Evolutionary conservation across 176 grass and related monocot genomes (phyloP), one percentile per base, ranked within the genome.

Genomic region (Carex myosuroides): DNA sequence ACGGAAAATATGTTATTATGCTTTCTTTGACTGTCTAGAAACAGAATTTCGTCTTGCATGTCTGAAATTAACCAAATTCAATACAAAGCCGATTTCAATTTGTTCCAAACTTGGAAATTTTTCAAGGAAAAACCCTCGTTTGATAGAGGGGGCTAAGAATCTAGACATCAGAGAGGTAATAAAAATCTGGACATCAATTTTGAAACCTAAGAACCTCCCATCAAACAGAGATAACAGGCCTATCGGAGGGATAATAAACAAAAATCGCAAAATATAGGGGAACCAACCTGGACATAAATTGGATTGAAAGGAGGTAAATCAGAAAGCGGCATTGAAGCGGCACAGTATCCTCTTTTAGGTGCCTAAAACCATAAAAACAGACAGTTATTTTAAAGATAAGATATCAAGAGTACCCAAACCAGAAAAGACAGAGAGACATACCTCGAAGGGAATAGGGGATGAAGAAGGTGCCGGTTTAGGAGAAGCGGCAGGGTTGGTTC

Each of bases 281-380:
- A 65, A 83, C 61, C 20, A 18, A 83, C 80, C 80, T 83, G 41
- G 8, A 83, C 21, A 68, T 54, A 68, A 48, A 83, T 65, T n/a
- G 80, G 80, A 35, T 67, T 32, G 37, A 83, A 65, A 0, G 79
- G 37, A 44, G 58, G 59, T 2, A 44, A 7, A 37, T 63, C 32
- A 24, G 13, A 46, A 53, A 52, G 0, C 5, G 80, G 80, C 61
- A 62, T 83, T 65, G n/a, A 21, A 30, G 20, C 61, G 0, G 18
- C 22, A 30, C 20, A 20, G 62, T 55, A 83, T 63, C 60, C 63
- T 83, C 80, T n/a, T 54, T 52, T 83, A 1, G 20, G 14, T 2
- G 1, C 80, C 80, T 83, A 32, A 39, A 83, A 68, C 39, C 44
- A 26, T 6, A 12, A 65, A 83, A 53, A 17, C 22, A 83, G 1